Percentiles rank a stretch among this genome's conserved stretches.
Conservation (phyloP, 768 basidiomycete species). For the Kwoniella pini region DNA sequence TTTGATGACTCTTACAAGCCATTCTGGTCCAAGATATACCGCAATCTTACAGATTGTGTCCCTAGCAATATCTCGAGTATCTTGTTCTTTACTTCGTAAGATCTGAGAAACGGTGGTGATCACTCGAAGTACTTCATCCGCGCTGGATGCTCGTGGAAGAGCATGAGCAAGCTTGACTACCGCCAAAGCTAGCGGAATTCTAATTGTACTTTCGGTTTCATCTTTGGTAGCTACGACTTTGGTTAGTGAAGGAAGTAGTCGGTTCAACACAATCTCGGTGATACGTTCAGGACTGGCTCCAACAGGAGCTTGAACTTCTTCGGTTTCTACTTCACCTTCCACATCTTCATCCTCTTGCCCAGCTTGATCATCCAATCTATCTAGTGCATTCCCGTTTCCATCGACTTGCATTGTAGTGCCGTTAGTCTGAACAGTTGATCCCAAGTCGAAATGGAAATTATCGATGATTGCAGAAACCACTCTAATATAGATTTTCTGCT, state of each 20-base stretch:
- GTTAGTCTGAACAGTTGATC: slow-evolving; percentile 56
- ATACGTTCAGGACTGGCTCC: slow-evolving; percentile 54
- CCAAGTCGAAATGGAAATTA: slow-evolving; percentile 76
- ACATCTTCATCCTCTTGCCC: slow-evolving; percentile 29
- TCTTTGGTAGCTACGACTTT: slow-evolving; percentile 79
- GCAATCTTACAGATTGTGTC: slow-evolving; percentile 81
- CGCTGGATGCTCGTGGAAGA: slow-evolving; percentile 66
- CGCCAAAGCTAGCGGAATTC: slow-evolving; percentile 85
- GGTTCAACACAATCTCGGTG: slow-evolving; percentile 71
- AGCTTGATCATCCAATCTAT: slow-evolving; percentile 40
- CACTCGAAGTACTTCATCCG: slow-evolving; percentile 71
- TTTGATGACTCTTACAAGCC: slow-evolving; percentile 70
- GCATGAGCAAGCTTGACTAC: slow-evolving; percentile 80
- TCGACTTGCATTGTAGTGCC: slow-evolving; percentile 55
- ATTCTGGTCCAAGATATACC: slow-evolving; percentile 68
- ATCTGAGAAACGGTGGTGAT: slow-evolving; percentile 85
- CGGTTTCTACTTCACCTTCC: slow-evolving; percentile 21
- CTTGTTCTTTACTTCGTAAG: slow-evolving; percentile 88
- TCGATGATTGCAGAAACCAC: slow-evolving; percentile 80
- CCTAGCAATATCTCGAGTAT: slow-evolving; percentile 81
- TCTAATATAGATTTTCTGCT: slow-evolving; percentile 80
- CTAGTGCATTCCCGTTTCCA: slow-evolving; percentile 34
- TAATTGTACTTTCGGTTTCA: slow-evolving; percentile 76
- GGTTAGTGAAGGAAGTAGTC: slow-evolving; percentile 76
- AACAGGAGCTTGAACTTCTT: slow-evolving; percentile 12